These are phyloP conservation scores for Castanea crenata DNA, from an alignment of 306 rosid genomes.

Conservation along the genomic window DNA sequence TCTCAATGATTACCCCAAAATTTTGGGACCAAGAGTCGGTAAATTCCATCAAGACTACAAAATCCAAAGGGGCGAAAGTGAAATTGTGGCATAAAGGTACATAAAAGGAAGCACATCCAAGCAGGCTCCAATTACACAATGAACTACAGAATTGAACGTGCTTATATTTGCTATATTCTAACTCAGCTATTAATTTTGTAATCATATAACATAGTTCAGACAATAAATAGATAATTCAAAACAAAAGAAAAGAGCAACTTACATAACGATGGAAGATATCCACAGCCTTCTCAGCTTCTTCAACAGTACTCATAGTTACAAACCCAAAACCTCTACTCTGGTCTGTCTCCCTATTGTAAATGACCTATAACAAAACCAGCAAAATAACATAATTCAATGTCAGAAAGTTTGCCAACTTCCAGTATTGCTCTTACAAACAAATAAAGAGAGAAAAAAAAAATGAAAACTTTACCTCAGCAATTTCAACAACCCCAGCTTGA, in stretches of 20 bases:
- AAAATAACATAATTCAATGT: not conserved
- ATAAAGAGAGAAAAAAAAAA: not conserved
- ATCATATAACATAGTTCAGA: not conserved
- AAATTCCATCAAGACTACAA: not conserved
- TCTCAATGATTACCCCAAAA: not conserved
- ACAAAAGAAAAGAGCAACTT: constrained; percentile 21
- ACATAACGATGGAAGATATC: constrained; percentile 65
- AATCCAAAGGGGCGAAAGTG: not conserved
- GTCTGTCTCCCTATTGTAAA: constrained; percentile 78
- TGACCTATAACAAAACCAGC: constrained; percentile 51
- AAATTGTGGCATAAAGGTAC: not conserved
- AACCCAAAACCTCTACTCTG: constrained; percentile 92
- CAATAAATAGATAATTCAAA: not conserved
- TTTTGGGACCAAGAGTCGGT: too few species aligned
- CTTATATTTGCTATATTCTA: not conserved
- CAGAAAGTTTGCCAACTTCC: not conserved
- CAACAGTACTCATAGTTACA: constrained; percentile 83
- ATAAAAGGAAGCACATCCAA: not conserved
- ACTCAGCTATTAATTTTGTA: not conserved
- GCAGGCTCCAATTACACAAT: not conserved
- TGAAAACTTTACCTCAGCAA: constrained; percentile 68
- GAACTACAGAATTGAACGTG: not conserved
- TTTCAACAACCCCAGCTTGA: constrained; percentile 71
- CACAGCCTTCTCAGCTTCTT: constrained; percentile 82
- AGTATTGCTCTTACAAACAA: not conserved